These are phyloP conservation scores for Neonectria magnoliae DNA, from an alignment of 2,329 filamentous ascomycete species.

Conservation along the genomic window DNA sequence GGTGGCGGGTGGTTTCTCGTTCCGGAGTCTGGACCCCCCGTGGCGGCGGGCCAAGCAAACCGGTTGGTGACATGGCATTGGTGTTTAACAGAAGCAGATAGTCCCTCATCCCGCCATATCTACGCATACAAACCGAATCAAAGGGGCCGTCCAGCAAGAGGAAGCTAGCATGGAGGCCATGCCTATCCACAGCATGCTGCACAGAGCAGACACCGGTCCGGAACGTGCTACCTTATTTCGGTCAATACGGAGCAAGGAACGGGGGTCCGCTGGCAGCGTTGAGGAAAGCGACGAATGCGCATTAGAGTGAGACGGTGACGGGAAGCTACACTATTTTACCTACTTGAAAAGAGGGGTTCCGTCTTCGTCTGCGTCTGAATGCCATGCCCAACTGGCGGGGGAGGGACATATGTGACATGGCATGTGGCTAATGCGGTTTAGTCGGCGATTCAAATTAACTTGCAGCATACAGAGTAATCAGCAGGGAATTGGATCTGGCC, in stretches of 20 bases:
- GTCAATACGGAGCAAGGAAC: neutral
- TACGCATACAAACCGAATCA: constrained; percentile 6
- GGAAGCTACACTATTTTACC: neutral
- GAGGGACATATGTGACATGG: neutral
- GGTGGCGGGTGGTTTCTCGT: constrained; percentile 3
- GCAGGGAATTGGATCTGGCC: neutral
- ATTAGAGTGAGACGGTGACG: neutral
- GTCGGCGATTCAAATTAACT: neutral
- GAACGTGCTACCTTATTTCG: neutral
- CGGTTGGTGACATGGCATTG: constrained; percentile 3
- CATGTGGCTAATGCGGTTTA: neutral
- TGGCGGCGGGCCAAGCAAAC: constrained; percentile 3
- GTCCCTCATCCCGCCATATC: constrained; percentile 15
- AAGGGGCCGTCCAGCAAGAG: constrained; percentile 6
- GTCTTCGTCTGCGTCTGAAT: neutral
- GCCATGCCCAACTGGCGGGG: neutral
- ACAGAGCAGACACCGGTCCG: neutral
- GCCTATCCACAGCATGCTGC: neutral
- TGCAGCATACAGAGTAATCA: neutral
- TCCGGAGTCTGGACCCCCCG: constrained; percentile 10
- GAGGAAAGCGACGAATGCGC: neutral
- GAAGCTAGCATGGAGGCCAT: neutral
- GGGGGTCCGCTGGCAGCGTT: neutral
- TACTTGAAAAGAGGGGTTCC: neutral
- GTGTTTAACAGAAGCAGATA: neutral